Conservation (phyloP, 2,329 filamentous ascomycete species). For the Amylocarpus encephaloides region DNA sequence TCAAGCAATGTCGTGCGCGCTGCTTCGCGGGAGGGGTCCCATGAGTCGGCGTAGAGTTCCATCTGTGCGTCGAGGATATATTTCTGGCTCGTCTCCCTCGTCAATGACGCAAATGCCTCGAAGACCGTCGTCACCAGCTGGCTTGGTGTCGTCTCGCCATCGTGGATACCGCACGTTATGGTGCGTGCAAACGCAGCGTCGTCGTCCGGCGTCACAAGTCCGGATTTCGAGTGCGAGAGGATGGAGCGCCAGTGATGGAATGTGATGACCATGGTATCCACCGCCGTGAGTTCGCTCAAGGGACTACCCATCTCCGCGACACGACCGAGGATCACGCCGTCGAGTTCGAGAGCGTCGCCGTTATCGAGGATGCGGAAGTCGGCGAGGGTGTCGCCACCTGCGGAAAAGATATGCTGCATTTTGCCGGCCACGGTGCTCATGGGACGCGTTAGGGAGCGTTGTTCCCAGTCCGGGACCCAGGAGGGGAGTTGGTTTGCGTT, state of each 20-base stretch:
- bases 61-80: background rate
- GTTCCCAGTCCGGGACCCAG: conserved; percentile 36
- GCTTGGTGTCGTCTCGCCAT: conserved; percentile 7
- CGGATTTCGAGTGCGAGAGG: conserved; percentile 15
- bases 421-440: conserved; percentile 9
- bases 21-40: background rate
- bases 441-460: conserved; percentile 19
- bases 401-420: conserved; percentile 16
- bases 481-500: conserved; percentile 32
- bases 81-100: background rate
- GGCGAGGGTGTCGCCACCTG: conserved; percentile 14
- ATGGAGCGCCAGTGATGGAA: conserved; percentile 33
- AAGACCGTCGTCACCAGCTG: conserved; percentile 21
- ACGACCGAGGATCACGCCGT: background rate
- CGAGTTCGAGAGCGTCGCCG: conserved; percentile 20
- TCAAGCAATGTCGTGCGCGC: background rate
- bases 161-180: conserved; percentile 27
- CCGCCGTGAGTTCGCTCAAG: background rate
- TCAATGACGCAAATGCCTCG: background rate
- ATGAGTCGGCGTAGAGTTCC: background rate
- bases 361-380: conserved; percentile 19
- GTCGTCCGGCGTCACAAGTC: conserved; percentile 3
- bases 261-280: conserved; percentile 27
- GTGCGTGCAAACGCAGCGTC: conserved; percentile 31
- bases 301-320: background rate